phyloP scores from a whole-genome alignment of 306 rosid genomes.

The Cucumis hystrix region DNA sequence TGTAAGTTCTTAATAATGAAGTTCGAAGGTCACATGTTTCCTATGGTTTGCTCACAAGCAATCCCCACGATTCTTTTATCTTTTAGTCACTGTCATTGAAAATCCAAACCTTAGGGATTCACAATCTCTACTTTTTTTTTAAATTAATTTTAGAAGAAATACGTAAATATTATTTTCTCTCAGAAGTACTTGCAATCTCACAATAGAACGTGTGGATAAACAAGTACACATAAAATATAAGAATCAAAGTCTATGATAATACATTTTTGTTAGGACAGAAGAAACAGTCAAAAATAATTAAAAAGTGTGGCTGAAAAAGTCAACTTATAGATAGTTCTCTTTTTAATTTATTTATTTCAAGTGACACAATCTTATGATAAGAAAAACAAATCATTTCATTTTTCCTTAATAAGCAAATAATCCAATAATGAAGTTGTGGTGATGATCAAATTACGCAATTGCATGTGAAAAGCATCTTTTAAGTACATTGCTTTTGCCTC shows the following conservation, averaged over 20 bases:
- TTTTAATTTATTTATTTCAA: neutral
- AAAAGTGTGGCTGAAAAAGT: neutral
- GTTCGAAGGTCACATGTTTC: neutral
- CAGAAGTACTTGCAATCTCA: neutral
- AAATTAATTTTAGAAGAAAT: neutral
- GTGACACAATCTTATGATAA: neutral
- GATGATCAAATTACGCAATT: neutral
- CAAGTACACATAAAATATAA: neutral
- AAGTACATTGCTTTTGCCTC: neutral
- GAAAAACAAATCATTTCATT: neutral
- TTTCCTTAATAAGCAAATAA: neutral
- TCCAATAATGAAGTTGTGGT: neutral
- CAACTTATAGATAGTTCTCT: neutral
- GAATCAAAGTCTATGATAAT: neutral
- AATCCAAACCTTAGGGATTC: neutral
- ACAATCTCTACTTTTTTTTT: neutral
- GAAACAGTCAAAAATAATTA: neutral
- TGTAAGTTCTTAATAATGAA: neutral
- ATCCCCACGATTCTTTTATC: neutral
- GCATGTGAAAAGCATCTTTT: neutral
- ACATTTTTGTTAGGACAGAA: neutral
- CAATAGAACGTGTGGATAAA: neutral
- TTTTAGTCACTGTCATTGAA: neutral
- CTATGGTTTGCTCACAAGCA: conserved; percentile 3
- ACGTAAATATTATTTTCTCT: neutral